Base-by-base conservation (phyloP, 768 basidiomycete genomes). In the Boletus subcaerulescens region DNA sequence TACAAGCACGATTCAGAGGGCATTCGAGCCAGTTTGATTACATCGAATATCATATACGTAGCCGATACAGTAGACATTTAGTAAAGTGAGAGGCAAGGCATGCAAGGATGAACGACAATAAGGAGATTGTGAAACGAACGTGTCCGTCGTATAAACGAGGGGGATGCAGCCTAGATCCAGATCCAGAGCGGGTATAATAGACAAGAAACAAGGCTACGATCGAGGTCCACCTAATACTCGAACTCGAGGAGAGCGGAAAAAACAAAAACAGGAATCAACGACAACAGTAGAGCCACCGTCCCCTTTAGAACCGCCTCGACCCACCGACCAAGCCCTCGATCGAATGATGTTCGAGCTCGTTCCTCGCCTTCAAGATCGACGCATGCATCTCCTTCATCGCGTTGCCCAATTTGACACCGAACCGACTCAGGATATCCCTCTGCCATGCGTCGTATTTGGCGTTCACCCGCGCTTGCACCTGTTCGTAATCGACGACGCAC, bases 381-480 rank as follows among this genome's bases (percentile, higher is more conserved):
- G 93, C 88, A 73, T 98, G 93, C 83, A 94, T 93, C 73, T 98
- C 96, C 79, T 95, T 95, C 93, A 99, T 98, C 50, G 87, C 87
- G 56, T 87, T 88, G 5, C 93, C 93, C 53, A 99, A 80, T 77
- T 97, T 98, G 56, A 83, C 81, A 4, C 97, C 96, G 66, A 98
- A 98, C 45, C 93, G 80, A 58, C 85, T 87, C 60, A 98, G 76
- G 56, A 99, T 93, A 63, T 99, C 97, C 57, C 89, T 80, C 77
- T 98, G 96, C 96, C 97, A 98, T 18, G 92, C 78, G 68, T 98
- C 97, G 70, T 99, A 99, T 76, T 98, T 98, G 56, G 95, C 93
- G 71, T 98, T 98, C 65, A 99, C 97, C 61, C 95, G 83, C 43
- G 91, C 83, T 73, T 99, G 97, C 26, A 98, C 97, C 71, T 96